Evolutionary conservation across 2,329 filamentous ascomycete genomes (phyloP).

Genomic region (Aspergillus sp.): DNA sequence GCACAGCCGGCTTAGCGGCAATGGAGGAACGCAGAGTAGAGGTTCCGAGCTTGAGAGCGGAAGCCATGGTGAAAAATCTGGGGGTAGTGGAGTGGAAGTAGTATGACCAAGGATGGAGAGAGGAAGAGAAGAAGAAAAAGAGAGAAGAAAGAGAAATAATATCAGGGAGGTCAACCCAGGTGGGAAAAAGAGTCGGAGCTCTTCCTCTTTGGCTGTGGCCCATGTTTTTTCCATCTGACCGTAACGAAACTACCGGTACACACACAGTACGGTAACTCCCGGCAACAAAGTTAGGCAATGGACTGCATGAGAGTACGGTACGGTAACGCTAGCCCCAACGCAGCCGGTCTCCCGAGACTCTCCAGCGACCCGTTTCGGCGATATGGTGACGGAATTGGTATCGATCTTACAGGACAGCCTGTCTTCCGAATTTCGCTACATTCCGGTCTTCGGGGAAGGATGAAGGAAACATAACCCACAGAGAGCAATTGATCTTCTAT

Average conservation of each 20-base stretch:
- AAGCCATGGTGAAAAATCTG: slow-evolving; percentile 61
- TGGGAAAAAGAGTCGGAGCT: slow-evolving; percentile 13
- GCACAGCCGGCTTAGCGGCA: slow-evolving; percentile 60
- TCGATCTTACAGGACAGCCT: not conserved
- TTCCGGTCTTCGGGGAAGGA: not conserved
- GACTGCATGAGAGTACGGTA: slow-evolving; percentile 12
- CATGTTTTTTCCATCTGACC: slow-evolving; percentile 25
- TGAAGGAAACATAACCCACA: not conserved
- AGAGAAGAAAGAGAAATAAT: slow-evolving; percentile 24
- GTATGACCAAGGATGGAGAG: slow-evolving; percentile 28
- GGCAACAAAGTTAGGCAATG: slow-evolving; percentile 8
- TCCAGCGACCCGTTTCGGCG: not conserved
- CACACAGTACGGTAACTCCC: slow-evolving; percentile 14
- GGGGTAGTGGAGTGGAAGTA: slow-evolving; percentile 22
- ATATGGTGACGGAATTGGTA: too few relatives aligned
- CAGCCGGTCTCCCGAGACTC: slow-evolving; percentile 18
- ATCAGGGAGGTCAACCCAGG: slow-evolving; percentile 8
- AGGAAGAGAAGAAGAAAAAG: slow-evolving; percentile 25
- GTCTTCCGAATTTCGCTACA: not conserved
- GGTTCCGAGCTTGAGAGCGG: slow-evolving; percentile 72
- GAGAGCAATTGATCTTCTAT: not conserved
- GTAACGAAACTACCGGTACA: slow-evolving; percentile 29
- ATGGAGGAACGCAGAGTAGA: slow-evolving; percentile 72
- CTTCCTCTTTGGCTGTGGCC: slow-evolving; percentile 21
- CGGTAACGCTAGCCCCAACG: slow-evolving; percentile 22